A percentile compares a stretch with the other conserved stretches of the same genome.
Evolutionary conservation across 2,329 filamentous ascomycete genomes (phyloP).

Genomic region (Purpureocillium takamizusanense): DNA sequence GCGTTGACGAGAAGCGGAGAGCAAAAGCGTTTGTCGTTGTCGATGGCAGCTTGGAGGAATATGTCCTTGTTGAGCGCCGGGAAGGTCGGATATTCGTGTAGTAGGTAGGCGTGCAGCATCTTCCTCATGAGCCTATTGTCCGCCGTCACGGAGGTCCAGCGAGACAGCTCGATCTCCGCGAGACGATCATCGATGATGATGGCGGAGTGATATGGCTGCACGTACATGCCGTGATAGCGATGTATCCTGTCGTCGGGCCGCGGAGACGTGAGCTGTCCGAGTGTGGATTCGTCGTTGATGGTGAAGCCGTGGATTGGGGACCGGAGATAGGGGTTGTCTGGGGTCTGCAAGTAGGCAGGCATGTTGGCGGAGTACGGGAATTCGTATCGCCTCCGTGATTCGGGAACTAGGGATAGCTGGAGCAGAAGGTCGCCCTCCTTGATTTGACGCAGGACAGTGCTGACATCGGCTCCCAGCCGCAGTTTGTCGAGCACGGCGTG

Average conservation of each 20-base stretch:
- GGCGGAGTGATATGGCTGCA: neutral
- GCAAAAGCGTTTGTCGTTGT: constrained; percentile 4
- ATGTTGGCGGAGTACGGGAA: constrained; percentile 18
- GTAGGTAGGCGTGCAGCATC: constrained; percentile 6
- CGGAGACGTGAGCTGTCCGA: too few relatives aligned
- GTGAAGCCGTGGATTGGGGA: constrained; percentile 10
- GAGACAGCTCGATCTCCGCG: constrained; percentile 7
- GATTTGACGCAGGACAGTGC: constrained; percentile 18
- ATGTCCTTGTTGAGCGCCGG: constrained; percentile 9
- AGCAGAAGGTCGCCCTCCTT: constrained; percentile 22
- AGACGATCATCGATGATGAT: constrained; percentile 19
- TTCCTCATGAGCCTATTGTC: constrained; percentile 9
- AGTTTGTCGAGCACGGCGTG: neutral
- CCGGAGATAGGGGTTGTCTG: constrained; percentile 11
- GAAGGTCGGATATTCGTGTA: constrained; percentile 8
- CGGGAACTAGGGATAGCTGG: constrained; percentile 20
- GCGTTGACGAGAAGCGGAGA: constrained; percentile 8
- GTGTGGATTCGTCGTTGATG: too few relatives aligned
- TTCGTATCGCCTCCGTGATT: constrained; percentile 22
- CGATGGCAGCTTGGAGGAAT: constrained; percentile 9
- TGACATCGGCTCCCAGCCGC: neutral
- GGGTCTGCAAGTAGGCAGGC: constrained; percentile 13
- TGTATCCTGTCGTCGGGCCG: too few relatives aligned
- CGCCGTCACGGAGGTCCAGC: constrained; percentile 7
- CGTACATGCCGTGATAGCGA: too few relatives aligned